phyloP scores from a whole-genome alignment of 139 green algal species.

The Astrephomene gubernaculifera region DNA sequence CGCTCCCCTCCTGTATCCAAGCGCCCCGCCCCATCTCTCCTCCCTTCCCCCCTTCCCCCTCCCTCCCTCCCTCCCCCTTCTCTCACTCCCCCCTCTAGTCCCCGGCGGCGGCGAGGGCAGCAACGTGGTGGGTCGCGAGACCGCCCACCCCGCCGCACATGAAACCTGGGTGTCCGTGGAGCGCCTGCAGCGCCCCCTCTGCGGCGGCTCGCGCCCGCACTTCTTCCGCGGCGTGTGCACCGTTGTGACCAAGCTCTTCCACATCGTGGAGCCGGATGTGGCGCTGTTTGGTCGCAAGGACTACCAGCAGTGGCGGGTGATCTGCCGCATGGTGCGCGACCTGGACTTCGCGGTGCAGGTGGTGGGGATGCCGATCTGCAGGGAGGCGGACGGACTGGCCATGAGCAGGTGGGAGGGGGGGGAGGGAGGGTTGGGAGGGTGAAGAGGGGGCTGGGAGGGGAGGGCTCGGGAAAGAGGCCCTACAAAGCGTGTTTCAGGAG shows the following conservation, averaged over 20 bases:
- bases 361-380: conserved; percentile 86
- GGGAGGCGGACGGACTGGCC: conserved; percentile 94
- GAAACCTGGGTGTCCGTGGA: conserved; percentile 89
- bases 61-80: not conserved
- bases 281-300: conserved; percentile 98
- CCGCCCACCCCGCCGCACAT: conserved; percentile 65
- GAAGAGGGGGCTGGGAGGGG: not conserved
- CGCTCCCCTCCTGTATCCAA: too few relatives aligned
- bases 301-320: conserved; percentile 96
- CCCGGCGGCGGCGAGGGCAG: conserved; percentile 43
- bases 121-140: conserved; percentile 75
- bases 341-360: conserved; percentile 93
- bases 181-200: conserved; percentile 87
- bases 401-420: conserved; percentile 86
- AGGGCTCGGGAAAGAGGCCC: too few relatives aligned
- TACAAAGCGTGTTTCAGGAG: too few relatives aligned
- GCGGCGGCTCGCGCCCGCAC: conserved; percentile 85
- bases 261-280: conserved; percentile 96
- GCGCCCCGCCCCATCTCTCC: not conserved
- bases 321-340: conserved; percentile 90
- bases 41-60: not conserved
- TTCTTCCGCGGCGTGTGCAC: conserved; percentile 99
- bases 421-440: not conserved
- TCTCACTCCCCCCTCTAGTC: too few relatives aligned
- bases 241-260: conserved; percentile 96